These are phyloP conservation scores for Penicillium rolfsii DNA, from an alignment of 2,329 filamentous ascomycete genomes.

Conservation along the genomic window DNA sequence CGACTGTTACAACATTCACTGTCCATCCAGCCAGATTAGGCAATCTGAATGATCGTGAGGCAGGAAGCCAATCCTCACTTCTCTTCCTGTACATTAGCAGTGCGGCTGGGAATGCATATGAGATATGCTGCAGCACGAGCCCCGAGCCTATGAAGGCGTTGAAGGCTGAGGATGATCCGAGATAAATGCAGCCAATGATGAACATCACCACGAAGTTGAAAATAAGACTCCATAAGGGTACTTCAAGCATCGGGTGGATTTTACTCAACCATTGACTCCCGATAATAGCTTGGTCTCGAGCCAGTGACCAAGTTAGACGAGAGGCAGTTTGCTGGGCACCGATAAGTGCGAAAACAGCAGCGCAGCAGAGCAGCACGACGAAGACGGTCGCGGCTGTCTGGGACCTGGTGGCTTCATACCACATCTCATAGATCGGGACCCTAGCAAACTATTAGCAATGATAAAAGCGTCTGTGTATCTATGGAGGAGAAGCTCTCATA, in stretches of 20 bases:
- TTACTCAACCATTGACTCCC: background rate
- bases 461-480: too few species aligned
- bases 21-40: background rate
- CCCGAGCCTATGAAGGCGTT: background rate
- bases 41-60: conserved; percentile 1
- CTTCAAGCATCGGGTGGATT: background rate
- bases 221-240: background rate
- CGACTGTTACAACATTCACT: background rate
- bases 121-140: background rate
- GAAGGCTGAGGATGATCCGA: background rate
- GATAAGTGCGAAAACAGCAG: conserved; percentile 25
- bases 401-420: background rate
- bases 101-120: background rate
- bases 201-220: conserved; percentile 1
- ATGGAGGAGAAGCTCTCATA: background rate
- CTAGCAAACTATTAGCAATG: background rate
- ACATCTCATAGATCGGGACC: conserved; percentile 2
- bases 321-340: conserved; percentile 24
- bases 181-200: conserved; percentile 5
- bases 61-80: background rate
- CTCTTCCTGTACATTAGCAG: background rate
- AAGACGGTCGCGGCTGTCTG: background rate
- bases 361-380: background rate
- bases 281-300: conserved; percentile 19
- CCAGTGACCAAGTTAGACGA: conserved; percentile 37